Base-by-base conservation (phyloP, 2,329 filamentous ascomycete genomes). In the Xylaria sp. region DNA sequence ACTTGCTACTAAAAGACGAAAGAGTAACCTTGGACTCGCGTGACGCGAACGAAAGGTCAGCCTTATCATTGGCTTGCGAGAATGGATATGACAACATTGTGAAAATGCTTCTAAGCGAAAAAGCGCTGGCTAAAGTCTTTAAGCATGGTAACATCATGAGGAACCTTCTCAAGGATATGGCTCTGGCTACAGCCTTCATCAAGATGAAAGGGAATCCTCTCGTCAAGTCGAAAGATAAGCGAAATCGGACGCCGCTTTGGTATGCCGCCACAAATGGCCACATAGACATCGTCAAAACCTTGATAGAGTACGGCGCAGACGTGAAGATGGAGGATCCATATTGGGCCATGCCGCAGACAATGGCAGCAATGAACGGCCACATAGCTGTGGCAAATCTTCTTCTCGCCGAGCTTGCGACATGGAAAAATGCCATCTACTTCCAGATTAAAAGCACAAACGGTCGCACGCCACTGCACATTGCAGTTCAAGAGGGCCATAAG, bases 121-220 rank as follows among this genome's bases (percentile, higher is more conserved):
- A n/a, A n/a, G n/a, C n/a, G n/a, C n/a, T n/a, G n/a, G n/a, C n/a
- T n/a, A n/a, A n/a, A n/a, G n/a, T n/a, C n/a, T n/a, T n/a, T n/a
- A n/a, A n/a, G n/a, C n/a, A n/a, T n/a, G n/a, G n/a, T n/a, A n/a
- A n/a, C n/a, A n/a, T n/a, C n/a, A n/a, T n/a, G n/a, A n/a, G n/a
- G n/a, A n/a, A n/a, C n/a, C n/a, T n/a, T n/a, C n/a, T n/a, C n/a
- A n/a, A n/a, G n/a, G n/a, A n/a, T n/a, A n/a, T n/a, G n/a, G n/a
- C n/a, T n/a, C n/a, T n/a, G n/a, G n/a, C n/a, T n/a, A n/a, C n/a
- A n/a, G n/a, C n/a, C n/a, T n/a, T n/a, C 58, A 42, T 35, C 54
- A 4, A 89, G 91, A 71, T 83, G 92, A 21, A 89, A 40, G 74
- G 83, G 84, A n/a, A 89, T 92, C 3, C 77, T 92, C 35, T 58